A percentile compares a stretch with the other conserved stretches of the same genome.
Evolutionary conservation across 106 monocot genomes (phyloP).

Genomic region (Chionographis japonica): DNA sequence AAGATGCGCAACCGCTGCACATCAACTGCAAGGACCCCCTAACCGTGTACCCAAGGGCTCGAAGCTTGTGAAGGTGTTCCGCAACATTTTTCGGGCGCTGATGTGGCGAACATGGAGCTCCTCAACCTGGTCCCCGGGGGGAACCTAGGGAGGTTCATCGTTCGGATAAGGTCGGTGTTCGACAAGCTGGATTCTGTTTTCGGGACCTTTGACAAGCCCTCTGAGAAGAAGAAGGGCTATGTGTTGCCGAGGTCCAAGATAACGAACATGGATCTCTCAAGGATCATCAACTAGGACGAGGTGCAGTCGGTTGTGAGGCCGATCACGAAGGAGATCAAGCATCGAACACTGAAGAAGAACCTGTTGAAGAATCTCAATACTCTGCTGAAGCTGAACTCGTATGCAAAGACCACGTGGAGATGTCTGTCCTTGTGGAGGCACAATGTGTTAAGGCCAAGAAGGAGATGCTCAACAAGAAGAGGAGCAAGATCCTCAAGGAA

Average conservation of each 20-base stretch:
- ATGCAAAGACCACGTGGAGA: constrained; percentile 53
- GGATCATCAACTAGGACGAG: constrained; percentile 81
- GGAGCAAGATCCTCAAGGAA: constrained; percentile 45
- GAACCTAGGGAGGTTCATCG: constrained; percentile 60
- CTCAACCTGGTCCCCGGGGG: constrained; percentile 82
- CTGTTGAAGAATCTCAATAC: constrained; percentile 60
- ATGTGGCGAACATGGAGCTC: constrained; percentile 66
- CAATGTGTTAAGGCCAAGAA: constrained; percentile 62
- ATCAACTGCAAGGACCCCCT: constrained; percentile 62
- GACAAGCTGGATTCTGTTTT: constrained; percentile 74
- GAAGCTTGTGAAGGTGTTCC: constrained; percentile 76
- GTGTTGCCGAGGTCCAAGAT: constrained; percentile 79
- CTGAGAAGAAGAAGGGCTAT: constrained; percentile 67
- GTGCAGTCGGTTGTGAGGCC: constrained; percentile 73
- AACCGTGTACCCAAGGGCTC: constrained; percentile 70
- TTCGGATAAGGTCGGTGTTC: constrained; percentile 85
- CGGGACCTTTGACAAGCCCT: constrained; percentile 65
- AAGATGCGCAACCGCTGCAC: constrained; percentile 80
- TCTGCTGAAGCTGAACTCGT: too few species aligned
- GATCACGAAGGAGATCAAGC: constrained; percentile 55
- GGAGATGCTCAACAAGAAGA: constrained; percentile 66
- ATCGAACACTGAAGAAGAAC: constrained; percentile 59
- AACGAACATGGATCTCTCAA: constrained; percentile 60
- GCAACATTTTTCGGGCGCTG: constrained; percentile 83
- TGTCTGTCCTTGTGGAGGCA: constrained; percentile 46